These are phyloP conservation scores for Hyaloscypha finlandica DNA, from an alignment of 495 filamentous ascomycete genomes.

Conservation along the genomic window DNA sequence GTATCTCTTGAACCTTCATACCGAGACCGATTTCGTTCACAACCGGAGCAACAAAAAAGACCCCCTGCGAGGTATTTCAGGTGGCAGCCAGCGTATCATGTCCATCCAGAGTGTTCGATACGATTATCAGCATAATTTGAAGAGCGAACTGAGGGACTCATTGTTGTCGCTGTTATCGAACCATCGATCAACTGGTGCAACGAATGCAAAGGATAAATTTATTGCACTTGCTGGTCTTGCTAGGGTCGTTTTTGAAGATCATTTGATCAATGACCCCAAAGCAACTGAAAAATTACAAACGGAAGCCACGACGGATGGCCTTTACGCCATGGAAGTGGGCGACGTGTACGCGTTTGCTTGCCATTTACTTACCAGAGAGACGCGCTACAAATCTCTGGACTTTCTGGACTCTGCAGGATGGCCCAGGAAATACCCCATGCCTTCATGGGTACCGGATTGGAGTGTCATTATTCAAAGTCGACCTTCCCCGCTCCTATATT, in stretches of 20 bases:
- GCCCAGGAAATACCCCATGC: neutral
- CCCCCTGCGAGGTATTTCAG: neutral
- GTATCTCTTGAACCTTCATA: neutral
- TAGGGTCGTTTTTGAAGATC: neutral
- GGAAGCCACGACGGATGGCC: neutral
- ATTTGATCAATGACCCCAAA: neutral
- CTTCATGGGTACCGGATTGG: constrained; percentile 16
- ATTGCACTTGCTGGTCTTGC: constrained; percentile 5
- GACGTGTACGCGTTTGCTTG: neutral
- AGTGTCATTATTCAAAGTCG: neutral
- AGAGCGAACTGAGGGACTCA: neutral
- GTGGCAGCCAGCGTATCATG: neutral
- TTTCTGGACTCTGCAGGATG: constrained; percentile 5
- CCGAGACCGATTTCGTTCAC: neutral
- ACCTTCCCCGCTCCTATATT: constrained; percentile 1
- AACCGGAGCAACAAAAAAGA: neutral
- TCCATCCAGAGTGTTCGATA: constrained; percentile 8
- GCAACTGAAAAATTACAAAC: neutral
- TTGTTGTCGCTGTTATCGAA: constrained; percentile 4
- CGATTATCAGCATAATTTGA: neutral
- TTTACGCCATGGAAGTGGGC: neutral
- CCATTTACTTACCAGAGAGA: neutral
- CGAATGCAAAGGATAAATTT: constrained; percentile 6
- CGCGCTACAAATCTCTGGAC: neutral
- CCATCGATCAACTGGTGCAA: constrained; percentile 7